Percentiles rank a stretch among this genome's conserved stretches.
These are phyloP conservation scores for Pseudodiploospora longispora DNA, from an alignment of 2,329 filamentous ascomycete genomes.

Conservation along the genomic window DNA sequence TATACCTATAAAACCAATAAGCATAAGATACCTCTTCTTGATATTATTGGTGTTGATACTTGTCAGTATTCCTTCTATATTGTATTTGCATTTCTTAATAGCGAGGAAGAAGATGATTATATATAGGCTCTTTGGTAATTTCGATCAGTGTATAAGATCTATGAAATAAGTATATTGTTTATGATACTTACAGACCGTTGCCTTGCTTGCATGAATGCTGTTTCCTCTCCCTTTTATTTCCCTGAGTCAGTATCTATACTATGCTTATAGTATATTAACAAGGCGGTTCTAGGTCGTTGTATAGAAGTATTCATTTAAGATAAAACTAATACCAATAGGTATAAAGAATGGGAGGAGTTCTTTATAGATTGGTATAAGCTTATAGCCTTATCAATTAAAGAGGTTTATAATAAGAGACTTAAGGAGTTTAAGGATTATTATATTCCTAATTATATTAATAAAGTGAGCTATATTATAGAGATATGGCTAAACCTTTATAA, in stretches of 20 bases:
- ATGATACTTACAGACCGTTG: constrained; percentile 13
- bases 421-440: constrained; percentile 10
- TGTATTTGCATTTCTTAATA: constrained; percentile 14
- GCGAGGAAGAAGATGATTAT: constrained; percentile 13
- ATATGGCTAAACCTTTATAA: constrained; percentile 14
- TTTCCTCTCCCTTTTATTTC: constrained; percentile 9
- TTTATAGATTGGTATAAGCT: constrained; percentile 14
- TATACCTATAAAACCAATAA: constrained; percentile 19
- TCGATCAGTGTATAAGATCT: constrained; percentile 10
- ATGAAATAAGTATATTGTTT: constrained; percentile 5
- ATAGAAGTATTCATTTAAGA: not conserved
- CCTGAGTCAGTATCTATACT: constrained; percentile 6
- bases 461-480: constrained; percentile 13
- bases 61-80: constrained; percentile 16
- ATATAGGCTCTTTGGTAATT: constrained; percentile 14
- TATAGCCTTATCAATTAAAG: constrained; percentile 9
- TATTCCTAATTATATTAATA: constrained; percentile 8
- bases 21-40: constrained; percentile 14
- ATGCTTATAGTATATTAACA: constrained; percentile 14
- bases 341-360: constrained; percentile 11
- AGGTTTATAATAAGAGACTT: constrained; percentile 10
- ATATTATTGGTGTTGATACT: constrained; percentile 15
- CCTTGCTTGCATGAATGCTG: constrained; percentile 12
- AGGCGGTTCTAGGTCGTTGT: constrained; percentile 11
- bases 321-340: not conserved